A percentile compares a stretch with the other conserved stretches of the same genome.
Conservation (phyloP, 768 basidiomycete species). For the Boletales sp. region DNA sequence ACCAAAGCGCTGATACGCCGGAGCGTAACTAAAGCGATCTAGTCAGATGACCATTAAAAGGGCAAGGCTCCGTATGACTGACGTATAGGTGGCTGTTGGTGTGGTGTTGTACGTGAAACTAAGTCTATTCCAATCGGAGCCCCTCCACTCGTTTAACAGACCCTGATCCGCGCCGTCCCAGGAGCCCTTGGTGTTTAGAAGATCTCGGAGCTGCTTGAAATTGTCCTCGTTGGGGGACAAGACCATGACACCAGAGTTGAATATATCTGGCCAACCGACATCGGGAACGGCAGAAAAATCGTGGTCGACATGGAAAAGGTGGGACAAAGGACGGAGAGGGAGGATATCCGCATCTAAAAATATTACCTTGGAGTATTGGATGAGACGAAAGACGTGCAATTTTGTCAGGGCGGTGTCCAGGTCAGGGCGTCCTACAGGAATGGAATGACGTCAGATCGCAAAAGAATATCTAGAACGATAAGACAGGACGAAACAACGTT, state of each 20-base stretch:
- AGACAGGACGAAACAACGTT: conserved; percentile 19
- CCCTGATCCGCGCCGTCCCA: conserved; percentile 99
- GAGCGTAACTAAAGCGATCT: conserved; percentile 70
- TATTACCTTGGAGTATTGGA: conserved; percentile 79
- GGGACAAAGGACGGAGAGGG: conserved; percentile 82
- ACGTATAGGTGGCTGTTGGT: conserved; percentile 96
- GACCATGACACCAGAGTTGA: conserved; percentile 96
- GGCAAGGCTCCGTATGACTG: conserved; percentile 35
- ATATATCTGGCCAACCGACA: conserved; percentile 99
- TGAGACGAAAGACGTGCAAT: conserved; percentile 91
- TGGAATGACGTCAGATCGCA: conserved; percentile 10
- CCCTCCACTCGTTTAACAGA: conserved; percentile 92
- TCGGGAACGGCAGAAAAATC: conserved; percentile 94
- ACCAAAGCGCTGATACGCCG: conserved; percentile 93
- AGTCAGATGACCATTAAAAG: conserved; percentile 26
- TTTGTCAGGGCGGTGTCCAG: conserved; percentile 93
- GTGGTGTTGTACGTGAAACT: conserved; percentile 99
- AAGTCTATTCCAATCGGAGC: conserved; percentile 83
- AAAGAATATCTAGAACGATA: conserved; percentile 5
- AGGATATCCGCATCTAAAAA: conserved; percentile 93
- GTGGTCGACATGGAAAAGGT: conserved; percentile 80
- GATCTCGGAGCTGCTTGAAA: conserved; percentile 66
- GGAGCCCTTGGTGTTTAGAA: conserved; percentile 76
- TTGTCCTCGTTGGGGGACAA: conserved; percentile 78
- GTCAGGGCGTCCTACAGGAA: conserved; percentile 80